phyloP scores from a whole-genome alignment of 1,139 yeast genomes.

The Diutina siamensis region DNA sequence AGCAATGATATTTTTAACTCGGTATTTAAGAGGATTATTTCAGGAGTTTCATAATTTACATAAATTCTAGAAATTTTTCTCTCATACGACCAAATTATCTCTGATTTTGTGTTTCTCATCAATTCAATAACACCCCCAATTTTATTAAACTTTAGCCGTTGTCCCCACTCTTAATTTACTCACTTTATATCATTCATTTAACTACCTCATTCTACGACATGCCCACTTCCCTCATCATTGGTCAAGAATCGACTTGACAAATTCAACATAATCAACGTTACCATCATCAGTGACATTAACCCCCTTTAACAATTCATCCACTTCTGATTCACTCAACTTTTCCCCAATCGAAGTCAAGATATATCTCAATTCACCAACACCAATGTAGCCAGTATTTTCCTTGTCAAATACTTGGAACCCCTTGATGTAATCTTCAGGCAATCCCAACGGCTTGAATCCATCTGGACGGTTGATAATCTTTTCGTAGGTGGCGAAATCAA shows the following conservation, averaged over 20 bases:
- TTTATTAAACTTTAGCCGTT: too few relatives aligned
- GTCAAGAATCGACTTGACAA: slow-evolving; percentile 86
- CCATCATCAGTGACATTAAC: slow-evolving; percentile 91
- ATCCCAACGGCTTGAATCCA: slow-evolving; percentile 84
- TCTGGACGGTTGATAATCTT: slow-evolving; percentile 77
- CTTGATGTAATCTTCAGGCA: slow-evolving; percentile 90
- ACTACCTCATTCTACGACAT: too few relatives aligned
- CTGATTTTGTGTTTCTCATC: too few relatives aligned
- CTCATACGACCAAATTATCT: too few relatives aligned
- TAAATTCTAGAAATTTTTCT: too few relatives aligned
- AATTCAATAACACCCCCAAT: too few relatives aligned
- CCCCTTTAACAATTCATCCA: slow-evolving; percentile 91
- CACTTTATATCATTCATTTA: too few relatives aligned
- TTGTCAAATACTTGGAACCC: slow-evolving; percentile 98
- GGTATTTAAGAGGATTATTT: too few relatives aligned
- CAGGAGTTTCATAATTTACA: too few relatives aligned
- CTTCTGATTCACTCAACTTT: slow-evolving; percentile 80
- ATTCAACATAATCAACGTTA: slow-evolving; percentile 87
- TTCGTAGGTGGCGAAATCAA: slow-evolving; percentile 70
- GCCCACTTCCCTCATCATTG: slow-evolving; percentile 35
- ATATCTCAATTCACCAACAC: slow-evolving; percentile 93
- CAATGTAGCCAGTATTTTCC: slow-evolving; percentile 89
- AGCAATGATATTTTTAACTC: too few relatives aligned
- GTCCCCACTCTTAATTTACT: too few relatives aligned
- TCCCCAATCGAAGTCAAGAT: slow-evolving; percentile 91